Evolutionary conservation across 495 filamentous ascomycete species (phyloP), one percentile per base, ranked within the genome.

Genomic region (Hypoxylon perforatum): DNA sequence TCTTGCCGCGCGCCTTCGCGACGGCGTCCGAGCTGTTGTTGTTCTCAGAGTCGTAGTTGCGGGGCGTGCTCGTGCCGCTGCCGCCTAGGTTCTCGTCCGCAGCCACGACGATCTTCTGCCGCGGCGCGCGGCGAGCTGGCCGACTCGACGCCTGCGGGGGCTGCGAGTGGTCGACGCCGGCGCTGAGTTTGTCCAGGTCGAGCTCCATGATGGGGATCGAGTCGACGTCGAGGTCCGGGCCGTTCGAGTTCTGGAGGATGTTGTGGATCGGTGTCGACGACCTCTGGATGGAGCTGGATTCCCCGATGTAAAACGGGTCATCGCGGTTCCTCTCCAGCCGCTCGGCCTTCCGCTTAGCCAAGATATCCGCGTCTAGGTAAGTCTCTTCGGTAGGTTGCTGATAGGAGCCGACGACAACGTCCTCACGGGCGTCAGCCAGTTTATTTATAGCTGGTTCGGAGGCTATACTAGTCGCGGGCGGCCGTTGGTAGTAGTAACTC

Each of bases 131-230:
- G 12, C 65, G 74, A 49, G 74, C 41, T 3, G 74, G 41, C 5
- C 66, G 61, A 21, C 48, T 62, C 1, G 65, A 61, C 15, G 56
- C 17, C 19, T 57, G 67, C n/a, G n/a, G n/a, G 2, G 48, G 52
- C 6, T 33, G 58, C 6, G 65, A 47, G 19, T 61, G 64, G 59
- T 57, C 73, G 60, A 71, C 54, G 30, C 68, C 73, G 18, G 73
- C 44, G 49, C 72, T 65, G 14, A 77, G 45, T 50, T 83, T 85
- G 2, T 86, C 87, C 21, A 97, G 80, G 69, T 94, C 87, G 21
- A 99, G 85, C 66, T 96, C 88, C 85, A 99, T 92, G 62, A 98
- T 94, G 0, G 95, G 95, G 61, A 99, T 99, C 12, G 91, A 85
- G 73, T 99, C 95, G 49, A 99, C 85, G 73, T 99, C 95, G 14